A percentile compares a stretch with the other conserved stretches of the same genome.
Evolutionary conservation across 2,329 filamentous ascomycete species (phyloP).

Genomic region (Stachybotrys elegans): DNA sequence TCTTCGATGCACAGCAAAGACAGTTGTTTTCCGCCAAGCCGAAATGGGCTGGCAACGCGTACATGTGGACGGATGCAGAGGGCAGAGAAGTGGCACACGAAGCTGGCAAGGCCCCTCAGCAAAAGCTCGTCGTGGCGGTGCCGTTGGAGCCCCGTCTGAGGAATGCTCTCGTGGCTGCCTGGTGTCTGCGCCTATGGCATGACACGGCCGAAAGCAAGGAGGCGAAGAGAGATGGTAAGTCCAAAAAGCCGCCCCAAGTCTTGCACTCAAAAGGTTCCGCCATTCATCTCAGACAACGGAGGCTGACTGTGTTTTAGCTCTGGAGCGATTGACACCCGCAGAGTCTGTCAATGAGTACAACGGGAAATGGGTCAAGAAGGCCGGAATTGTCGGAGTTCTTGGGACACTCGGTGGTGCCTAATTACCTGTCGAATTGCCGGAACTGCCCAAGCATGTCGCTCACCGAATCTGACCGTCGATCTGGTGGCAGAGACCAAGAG

Average conservation of each 20-base stretch:
- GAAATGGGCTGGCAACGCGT: neutral
- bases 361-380: constrained; percentile 1
- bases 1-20: neutral
- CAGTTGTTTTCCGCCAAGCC: neutral
- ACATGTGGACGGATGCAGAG: neutral
- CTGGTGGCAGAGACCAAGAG: no score
- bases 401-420: neutral
- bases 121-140: neutral
- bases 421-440: neutral
- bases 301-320: neutral
- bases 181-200: neutral
- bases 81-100: neutral
- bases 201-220: neutral
- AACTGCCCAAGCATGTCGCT: no score
- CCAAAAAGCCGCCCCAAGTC: no score
- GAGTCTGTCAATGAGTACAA: neutral
- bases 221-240: constrained; percentile 1
- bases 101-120: neutral
- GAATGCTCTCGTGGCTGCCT: neutral
- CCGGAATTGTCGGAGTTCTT: neutral
- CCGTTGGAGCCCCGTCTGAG: neutral
- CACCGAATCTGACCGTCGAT: no score
- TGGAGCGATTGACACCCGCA: neutral
- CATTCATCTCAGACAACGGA: neutral
- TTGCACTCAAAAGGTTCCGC: no score